A percentile compares a stretch with the other conserved stretches of the same genome.
phyloP scores from a whole-genome alignment of 1,139 yeast species.

The Diutina sp. region DNA sequence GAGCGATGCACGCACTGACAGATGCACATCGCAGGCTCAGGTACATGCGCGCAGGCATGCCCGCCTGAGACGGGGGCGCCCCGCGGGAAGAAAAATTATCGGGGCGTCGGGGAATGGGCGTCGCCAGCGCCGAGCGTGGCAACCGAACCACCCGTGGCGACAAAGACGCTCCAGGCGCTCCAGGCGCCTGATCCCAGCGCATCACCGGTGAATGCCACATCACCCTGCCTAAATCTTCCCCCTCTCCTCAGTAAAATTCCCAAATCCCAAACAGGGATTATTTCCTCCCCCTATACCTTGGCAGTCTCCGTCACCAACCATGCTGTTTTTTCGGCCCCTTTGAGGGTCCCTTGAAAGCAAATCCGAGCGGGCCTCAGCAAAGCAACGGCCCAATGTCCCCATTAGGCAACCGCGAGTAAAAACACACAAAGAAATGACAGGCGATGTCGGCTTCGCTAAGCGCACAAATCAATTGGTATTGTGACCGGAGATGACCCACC shows the following conservation, averaged over 20 bases:
- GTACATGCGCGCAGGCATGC: background rate
- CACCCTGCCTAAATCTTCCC: no score
- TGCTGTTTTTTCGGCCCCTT: background rate
- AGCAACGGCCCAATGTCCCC: background rate
- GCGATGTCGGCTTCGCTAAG: background rate
- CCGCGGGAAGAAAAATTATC: background rate
- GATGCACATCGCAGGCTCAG: background rate
- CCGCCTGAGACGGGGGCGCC: background rate
- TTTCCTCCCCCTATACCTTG: no score
- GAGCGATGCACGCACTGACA: background rate
- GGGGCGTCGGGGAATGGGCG: background rate
- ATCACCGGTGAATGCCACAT: no score
- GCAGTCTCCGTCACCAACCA: no score
- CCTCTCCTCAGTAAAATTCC: no score
- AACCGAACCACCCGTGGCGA: background rate
- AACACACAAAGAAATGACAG: background rate
- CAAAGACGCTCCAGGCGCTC: no score
- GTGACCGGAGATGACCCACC: no score
- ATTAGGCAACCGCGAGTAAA: background rate
- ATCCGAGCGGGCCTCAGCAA: background rate
- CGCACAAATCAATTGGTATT: no score
- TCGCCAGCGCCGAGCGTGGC: background rate
- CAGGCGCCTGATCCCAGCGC: no score
- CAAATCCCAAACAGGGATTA: no score
- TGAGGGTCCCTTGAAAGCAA: background rate